Base-by-base conservation (phyloP, 2,329 filamentous ascomycete genomes). In the Fusarium tanahbumbuense region DNA sequence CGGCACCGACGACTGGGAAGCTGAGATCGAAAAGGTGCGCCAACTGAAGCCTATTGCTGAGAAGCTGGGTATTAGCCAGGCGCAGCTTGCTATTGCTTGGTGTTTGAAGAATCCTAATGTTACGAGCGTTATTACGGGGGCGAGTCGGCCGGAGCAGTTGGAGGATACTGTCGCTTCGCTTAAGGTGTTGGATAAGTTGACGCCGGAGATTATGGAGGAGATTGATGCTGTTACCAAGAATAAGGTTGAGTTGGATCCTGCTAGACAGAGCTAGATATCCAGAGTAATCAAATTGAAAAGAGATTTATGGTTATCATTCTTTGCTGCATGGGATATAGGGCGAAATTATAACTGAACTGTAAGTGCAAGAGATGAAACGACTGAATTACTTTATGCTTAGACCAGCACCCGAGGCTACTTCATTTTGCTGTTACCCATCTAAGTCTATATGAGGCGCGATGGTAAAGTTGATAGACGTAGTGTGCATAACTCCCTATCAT, bases 21-120 rank as follows among this genome's bases (percentile, higher is more conserved):
- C 77, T 15, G 79, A 83, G 70, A 82, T 84, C 81, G 81, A 81
- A 55, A 82, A 82, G 70, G 82, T 84, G 28, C 78, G 76, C 60
- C 78, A 80, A 61, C 74, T 85, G 32, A 81, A 80, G 76, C 75
- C 80, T 54, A 81, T 91, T 46, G 88, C 89, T 1, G 86, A 91
- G 61, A 84, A 83, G 67, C 78, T 91, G 40, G 88, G 85, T 8
- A 83, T 86, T 15, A 84, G 82, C 50, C 83, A 87, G 47, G 80
- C 81, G 8, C 82, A 85, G 73, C 78, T 88, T 8, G 84, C 86
- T 15, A 75, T 87, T 4, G 85, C 86, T 1, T 87, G 86, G 86
- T 81, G 82, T 52, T 73, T 87, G 23, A 86, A 85, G 79, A 87
- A 88, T 73, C 80, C 81, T n/a, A 82, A 86, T 53, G 84, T 87